Conservation (phyloP, 129 eudicot species). For the Silybum marianum region DNA sequence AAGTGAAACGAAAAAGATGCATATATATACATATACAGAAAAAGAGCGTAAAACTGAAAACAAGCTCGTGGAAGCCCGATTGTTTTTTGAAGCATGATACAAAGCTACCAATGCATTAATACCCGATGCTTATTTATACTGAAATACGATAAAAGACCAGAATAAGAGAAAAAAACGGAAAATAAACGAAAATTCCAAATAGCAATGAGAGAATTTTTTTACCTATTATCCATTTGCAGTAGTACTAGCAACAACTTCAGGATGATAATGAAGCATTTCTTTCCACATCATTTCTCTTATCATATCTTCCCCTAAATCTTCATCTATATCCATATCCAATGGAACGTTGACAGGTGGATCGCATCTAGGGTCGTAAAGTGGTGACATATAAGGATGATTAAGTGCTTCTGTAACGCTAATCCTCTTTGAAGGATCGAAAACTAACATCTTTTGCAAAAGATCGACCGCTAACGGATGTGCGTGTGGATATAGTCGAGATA, state of each 20-base stretch:
- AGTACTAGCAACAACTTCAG: constrained; percentile 45
- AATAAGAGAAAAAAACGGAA: neutral
- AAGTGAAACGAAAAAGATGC: constrained; percentile 29
- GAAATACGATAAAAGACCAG: neutral
- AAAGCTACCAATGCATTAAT: constrained; percentile 35
- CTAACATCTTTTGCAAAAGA: constrained; percentile 75
- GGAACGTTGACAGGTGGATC: constrained; percentile 66
- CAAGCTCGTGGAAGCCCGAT: constrained; percentile 32
- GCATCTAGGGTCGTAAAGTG: constrained; percentile 70
- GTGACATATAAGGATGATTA: constrained; percentile 78
- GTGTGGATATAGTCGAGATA: constrained; percentile 59
- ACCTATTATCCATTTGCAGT: constrained; percentile 37
- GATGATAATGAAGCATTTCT: constrained; percentile 80
- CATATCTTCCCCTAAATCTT: constrained; percentile 77
- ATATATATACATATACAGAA: constrained; percentile 37
- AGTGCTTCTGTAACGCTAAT: constrained; percentile 80
- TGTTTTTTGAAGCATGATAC: constrained; percentile 35
- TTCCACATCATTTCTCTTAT: constrained; percentile 82
- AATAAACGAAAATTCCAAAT: constrained; percentile 10
- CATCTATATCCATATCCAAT: constrained; percentile 73
- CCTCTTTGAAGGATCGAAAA: constrained; percentile 84
- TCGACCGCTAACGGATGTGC: constrained; percentile 84
- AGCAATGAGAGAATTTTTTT: constrained; percentile 11
- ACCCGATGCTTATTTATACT: constrained; percentile 39
- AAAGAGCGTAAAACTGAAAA: constrained; percentile 32